These are phyloP conservation scores for Schwanniomyces pseudopolymorphus DNA, from an alignment of 805 yeast species.

Conservation along the genomic window DNA sequence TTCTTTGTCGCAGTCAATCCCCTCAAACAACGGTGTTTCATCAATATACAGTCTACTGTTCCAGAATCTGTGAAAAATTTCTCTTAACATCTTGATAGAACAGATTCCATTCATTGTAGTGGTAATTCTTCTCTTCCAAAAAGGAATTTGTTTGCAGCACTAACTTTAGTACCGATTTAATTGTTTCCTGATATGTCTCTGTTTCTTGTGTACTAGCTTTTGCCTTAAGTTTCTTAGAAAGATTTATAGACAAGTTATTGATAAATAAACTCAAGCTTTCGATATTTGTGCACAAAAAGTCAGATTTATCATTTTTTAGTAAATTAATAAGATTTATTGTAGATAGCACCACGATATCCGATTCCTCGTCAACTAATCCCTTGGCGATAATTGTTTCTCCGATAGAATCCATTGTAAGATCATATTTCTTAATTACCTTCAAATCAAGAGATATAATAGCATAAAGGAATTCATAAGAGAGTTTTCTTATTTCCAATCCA, in stretches of 20 bases:
- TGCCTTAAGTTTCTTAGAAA: conserved; percentile 51
- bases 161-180: conserved; percentile 30
- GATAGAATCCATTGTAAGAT: conserved; percentile 30
- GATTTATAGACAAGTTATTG: conserved; percentile 32
- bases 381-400: conserved; percentile 42
- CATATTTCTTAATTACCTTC: conserved; percentile 16
- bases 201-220: conserved; percentile 68
- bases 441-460: conserved; percentile 41
- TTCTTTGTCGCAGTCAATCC: background rate
- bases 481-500: conserved; percentile 70
- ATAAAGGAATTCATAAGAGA: conserved; percentile 68
- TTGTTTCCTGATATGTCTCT: conserved; percentile 53
- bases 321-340: conserved; percentile 41
- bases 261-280: conserved; percentile 9
- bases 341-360: conserved; percentile 55
- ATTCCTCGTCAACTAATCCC: conserved; percentile 62
- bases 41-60: background rate
- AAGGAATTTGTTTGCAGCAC: conserved; percentile 20
- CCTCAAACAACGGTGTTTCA: background rate
- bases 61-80: background rate
- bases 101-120: conserved; percentile 6
- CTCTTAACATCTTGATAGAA: conserved; percentile 7
- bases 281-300: conserved; percentile 15
- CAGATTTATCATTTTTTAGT: conserved; percentile 29
- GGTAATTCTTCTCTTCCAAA: conserved; percentile 5